Conservation (phyloP, 2,329 filamentous ascomycete genomes). For the Calonectria multiphialidica region DNA sequence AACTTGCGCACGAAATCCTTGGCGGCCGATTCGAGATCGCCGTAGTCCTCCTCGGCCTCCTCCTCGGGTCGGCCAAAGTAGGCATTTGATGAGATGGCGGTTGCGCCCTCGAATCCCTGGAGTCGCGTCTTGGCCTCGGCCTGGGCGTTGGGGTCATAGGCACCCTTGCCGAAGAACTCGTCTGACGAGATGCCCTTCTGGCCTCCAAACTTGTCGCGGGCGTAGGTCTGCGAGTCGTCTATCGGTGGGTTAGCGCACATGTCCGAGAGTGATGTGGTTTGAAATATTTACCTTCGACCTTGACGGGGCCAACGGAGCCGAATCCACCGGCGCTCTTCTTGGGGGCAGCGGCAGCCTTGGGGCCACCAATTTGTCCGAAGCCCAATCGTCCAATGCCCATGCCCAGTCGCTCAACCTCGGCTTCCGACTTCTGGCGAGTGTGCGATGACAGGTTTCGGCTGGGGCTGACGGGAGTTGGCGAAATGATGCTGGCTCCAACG, state of each 20-base stretch:
- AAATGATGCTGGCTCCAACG: slow-evolving; percentile 72
- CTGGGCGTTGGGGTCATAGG: slow-evolving; percentile 84
- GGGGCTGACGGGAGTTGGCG: slow-evolving; percentile 82
- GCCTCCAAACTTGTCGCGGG: slow-evolving; percentile 86
- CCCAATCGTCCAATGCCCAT: slow-evolving; percentile 90
- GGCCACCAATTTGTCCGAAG: slow-evolving; percentile 85
- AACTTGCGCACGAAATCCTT: slow-evolving; percentile 97
- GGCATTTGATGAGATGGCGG: slow-evolving; percentile 92
- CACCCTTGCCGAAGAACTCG: slow-evolving; percentile 95
- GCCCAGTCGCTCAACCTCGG: slow-evolving; percentile 88
- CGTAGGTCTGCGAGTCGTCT: slow-evolving; percentile 86
- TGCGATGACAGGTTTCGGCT: slow-evolving; percentile 68
- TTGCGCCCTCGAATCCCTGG: slow-evolving; percentile 92
- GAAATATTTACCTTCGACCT: slow-evolving; percentile 72
- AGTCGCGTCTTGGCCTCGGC: slow-evolving; percentile 89
- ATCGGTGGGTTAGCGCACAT: slow-evolving; percentile 21
- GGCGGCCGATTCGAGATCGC: slow-evolving; percentile 91
- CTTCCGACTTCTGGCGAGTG: slow-evolving; percentile 72
- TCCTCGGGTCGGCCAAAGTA: slow-evolving; percentile 97
- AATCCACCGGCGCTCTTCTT: slow-evolving; percentile 88
- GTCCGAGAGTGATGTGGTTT: not conserved
- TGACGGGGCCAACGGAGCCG: slow-evolving; percentile 84
- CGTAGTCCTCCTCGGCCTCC: slow-evolving; percentile 83
- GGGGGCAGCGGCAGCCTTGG: slow-evolving; percentile 65
- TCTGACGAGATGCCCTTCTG: slow-evolving; percentile 99